A percentile compares a stretch with the other conserved stretches of the same genome.
phyloP scores from a whole-genome alignment of 2,329 filamentous ascomycete species.

The Aspergillus sp. region DNA sequence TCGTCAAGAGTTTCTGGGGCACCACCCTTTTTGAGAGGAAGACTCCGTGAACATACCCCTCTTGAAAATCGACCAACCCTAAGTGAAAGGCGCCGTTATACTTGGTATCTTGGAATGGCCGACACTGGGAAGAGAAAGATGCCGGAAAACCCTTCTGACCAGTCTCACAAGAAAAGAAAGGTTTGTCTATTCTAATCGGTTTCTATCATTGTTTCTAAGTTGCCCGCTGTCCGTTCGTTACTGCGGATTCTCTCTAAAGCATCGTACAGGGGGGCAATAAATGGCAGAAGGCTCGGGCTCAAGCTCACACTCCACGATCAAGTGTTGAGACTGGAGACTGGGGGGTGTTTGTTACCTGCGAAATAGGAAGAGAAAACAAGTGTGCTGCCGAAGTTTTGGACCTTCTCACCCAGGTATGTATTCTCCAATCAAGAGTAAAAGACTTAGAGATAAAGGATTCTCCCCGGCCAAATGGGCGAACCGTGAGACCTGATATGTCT shows the following conservation, averaged over 20 bases:
- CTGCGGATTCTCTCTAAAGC: constrained; percentile 4
- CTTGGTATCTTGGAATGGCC: constrained; percentile 22
- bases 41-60: not conserved
- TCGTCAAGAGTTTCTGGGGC: constrained; percentile 6
- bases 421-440: not conserved
- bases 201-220: not conserved
- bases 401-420: constrained; percentile 55
- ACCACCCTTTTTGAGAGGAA: constrained; percentile 8
- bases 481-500: not conserved
- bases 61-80: not conserved
- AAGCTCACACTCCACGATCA: constrained; percentile 19
- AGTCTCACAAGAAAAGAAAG: constrained; percentile 35
- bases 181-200: constrained; percentile 18
- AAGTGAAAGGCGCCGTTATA: not conserved
- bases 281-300: constrained; percentile 27
- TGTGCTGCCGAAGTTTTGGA: constrained; percentile 59
- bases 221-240: not conserved
- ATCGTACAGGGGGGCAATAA: constrained; percentile 27
- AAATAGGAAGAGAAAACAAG: constrained; percentile 61
- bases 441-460: no score
- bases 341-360: constrained; percentile 64
- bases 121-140: constrained; percentile 33
- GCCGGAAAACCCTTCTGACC: constrained; percentile 23
- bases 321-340: constrained; percentile 52
- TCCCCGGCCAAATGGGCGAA: not conserved